These are phyloP conservation scores for Tanacetum coccineum DNA, from an alignment of 129 eudicot species.

Conservation along the genomic window DNA sequence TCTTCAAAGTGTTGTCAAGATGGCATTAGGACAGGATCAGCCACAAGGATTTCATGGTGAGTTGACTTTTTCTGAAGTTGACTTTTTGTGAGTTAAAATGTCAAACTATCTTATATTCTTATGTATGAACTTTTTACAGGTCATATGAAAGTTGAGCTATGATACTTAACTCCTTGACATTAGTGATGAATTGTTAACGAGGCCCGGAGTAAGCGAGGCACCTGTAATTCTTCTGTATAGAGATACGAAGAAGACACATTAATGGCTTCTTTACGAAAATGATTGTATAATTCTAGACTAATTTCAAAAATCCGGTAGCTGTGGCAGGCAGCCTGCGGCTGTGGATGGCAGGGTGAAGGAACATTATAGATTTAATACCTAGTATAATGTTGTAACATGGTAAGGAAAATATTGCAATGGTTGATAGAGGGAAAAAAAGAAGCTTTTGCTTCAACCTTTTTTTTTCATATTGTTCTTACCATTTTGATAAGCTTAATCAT, in stretches of 20 bases:
- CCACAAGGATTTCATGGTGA: slow-evolving; percentile 50
- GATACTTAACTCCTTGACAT: slow-evolving; percentile 24
- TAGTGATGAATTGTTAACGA: slow-evolving; percentile 27
- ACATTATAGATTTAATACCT: slow-evolving; percentile 17
- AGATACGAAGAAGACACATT: slow-evolving; percentile 28
- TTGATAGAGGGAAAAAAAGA: slow-evolving; percentile 15
- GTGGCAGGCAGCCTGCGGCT: not conserved
- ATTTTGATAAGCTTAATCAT: slow-evolving; percentile 28
- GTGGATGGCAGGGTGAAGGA: slow-evolving; percentile 9
- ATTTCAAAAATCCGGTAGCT: slow-evolving; percentile 27
- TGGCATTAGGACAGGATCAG: slow-evolving; percentile 69
- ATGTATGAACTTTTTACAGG: slow-evolving; percentile 14
- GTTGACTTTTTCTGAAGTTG: slow-evolving; percentile 32
- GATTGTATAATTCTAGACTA: slow-evolving; percentile 40
- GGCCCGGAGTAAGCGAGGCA: slow-evolving; percentile 42
- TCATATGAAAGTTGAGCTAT: slow-evolving; percentile 78
- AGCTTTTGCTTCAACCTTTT: slow-evolving; percentile 14
- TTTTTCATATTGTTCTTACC: slow-evolving; percentile 18
- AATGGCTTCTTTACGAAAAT: slow-evolving; percentile 28
- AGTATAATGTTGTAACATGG: slow-evolving; percentile 24
- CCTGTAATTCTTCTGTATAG: slow-evolving; percentile 58
- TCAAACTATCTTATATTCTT: slow-evolving; percentile 15
- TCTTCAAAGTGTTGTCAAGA: slow-evolving; percentile 78
- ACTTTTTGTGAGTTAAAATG: slow-evolving; percentile 16
- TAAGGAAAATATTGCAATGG: slow-evolving; percentile 19